phyloP scores from a whole-genome alignment of 2,329 filamentous ascomycete genomes.

The Drechslera avenae region DNA sequence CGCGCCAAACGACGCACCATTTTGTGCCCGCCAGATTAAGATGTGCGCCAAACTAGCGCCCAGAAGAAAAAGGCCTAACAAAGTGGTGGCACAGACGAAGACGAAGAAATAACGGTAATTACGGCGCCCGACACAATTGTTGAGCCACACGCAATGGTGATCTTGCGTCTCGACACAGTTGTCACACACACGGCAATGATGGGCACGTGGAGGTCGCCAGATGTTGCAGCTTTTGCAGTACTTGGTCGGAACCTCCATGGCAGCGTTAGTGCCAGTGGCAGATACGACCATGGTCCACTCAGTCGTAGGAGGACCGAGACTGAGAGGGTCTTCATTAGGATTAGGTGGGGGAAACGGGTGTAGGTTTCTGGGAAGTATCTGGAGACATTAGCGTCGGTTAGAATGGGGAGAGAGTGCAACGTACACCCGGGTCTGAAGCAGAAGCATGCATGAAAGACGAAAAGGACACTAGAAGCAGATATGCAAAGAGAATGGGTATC shows the following conservation, averaged over 20 bases:
- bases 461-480: constrained; percentile 86
- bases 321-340: constrained; percentile 78
- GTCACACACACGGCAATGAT: constrained; percentile 96
- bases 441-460: constrained; percentile 96
- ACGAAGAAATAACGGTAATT: constrained; percentile 99
- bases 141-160: constrained; percentile 98
- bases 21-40: constrained; percentile 68
- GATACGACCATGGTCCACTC: constrained; percentile 94
- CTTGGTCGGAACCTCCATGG: constrained; percentile 97
- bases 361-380: constrained; percentile 92
- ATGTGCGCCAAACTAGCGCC: constrained; percentile 81
- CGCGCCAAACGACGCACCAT: constrained; percentile 68
- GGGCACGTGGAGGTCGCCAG: constrained; percentile 92
- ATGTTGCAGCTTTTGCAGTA: constrained; percentile 98
- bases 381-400: constrained; percentile 22
- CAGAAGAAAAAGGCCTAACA: constrained; percentile 77
- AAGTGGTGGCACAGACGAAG: constrained; percentile 79
- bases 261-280: constrained; percentile 72
- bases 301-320: constrained; percentile 81
- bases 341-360: constrained; percentile 82
- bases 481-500: constrained; percentile 86
- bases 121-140: constrained; percentile 94
- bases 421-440: constrained; percentile 87
- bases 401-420: constrained; percentile 47
- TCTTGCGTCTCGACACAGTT: constrained; percentile 97